phyloP scores from a whole-genome alignment of 2,329 filamentous ascomycete species.

The Aphanocladium album region DNA sequence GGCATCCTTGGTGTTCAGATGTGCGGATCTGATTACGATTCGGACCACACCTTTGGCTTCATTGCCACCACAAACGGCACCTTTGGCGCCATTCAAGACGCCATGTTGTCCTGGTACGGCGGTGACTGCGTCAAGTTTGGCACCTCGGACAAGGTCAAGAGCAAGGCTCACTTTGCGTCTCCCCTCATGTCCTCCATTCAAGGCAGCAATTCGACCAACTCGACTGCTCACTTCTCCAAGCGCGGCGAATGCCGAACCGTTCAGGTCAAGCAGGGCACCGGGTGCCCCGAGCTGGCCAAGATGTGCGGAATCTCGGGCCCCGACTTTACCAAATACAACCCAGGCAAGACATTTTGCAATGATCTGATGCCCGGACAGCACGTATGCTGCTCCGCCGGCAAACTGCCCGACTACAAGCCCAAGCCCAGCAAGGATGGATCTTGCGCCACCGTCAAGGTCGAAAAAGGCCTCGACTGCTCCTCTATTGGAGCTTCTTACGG shows the following conservation, averaged over 20 bases:
- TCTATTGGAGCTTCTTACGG: conserved; percentile 21
- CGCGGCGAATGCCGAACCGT: conserved; percentile 4
- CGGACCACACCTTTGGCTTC: conserved; percentile 29
- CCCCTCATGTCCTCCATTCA: conserved; percentile 22
- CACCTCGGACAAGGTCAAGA: conserved; percentile 16
- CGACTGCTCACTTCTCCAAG: not conserved
- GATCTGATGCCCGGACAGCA: conserved; percentile 27
- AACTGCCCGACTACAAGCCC: conserved; percentile 28
- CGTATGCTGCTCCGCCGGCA: conserved; percentile 34
- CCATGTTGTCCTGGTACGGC: conserved; percentile 25
- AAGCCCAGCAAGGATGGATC: conserved; percentile 30
- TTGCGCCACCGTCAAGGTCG: conserved; percentile 29
- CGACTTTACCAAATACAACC: conserved; percentile 25
- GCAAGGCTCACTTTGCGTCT: conserved; percentile 21
- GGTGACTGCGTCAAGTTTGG: conserved; percentile 23
- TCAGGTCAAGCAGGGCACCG: conserved; percentile 18
- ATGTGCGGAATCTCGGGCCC: conserved; percentile 21
- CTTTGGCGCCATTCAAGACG: conserved; percentile 26
- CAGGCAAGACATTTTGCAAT: conserved; percentile 24
- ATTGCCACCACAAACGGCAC: conserved; percentile 27
- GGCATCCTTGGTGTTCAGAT: not conserved
- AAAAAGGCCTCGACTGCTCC: conserved; percentile 28
- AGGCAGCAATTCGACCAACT: conserved; percentile 1
- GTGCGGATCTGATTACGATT: not conserved
- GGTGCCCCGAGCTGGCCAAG: conserved; percentile 20